Evolutionary conservation across 176 grass and related monocot genomes (phyloP).

Genomic region (Alloteropsis semialata): DNA sequence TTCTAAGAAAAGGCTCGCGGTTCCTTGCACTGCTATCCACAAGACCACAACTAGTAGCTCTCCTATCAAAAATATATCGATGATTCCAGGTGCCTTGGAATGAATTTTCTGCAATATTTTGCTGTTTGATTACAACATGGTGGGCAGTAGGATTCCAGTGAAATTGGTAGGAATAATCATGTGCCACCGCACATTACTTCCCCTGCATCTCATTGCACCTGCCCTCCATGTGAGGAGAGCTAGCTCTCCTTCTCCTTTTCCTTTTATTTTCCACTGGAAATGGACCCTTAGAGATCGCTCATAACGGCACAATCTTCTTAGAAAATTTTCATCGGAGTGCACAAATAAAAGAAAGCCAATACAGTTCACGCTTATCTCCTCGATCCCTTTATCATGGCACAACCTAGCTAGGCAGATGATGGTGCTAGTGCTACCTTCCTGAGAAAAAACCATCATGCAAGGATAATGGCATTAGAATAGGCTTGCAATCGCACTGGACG

Average conservation of each 20-base stretch:
- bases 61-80: not conserved
- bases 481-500: slow-evolving; percentile 1
- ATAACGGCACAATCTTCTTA: not conserved
- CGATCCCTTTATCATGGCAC: not conserved
- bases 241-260: not conserved
- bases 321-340: not conserved
- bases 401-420: not conserved
- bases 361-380: not conserved
- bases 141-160: not conserved
- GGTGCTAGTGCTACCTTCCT: not conserved
- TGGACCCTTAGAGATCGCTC: not conserved
- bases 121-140: not conserved
- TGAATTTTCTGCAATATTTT: not conserved
- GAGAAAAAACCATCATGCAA: not conserved
- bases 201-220: not conserved
- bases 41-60: not conserved
- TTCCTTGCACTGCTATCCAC: slow-evolving; percentile 13
- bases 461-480: not conserved
- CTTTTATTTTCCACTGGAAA: not conserved
- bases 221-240: not conserved
- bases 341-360: not conserved
- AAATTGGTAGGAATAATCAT: not conserved
- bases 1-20: slow-evolving; percentile 27
- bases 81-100: not conserved
- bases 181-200: not conserved